These are phyloP conservation scores for Exophiala bonariae DNA, from an alignment of 2,329 filamentous ascomycete species.

Conservation along the genomic window DNA sequence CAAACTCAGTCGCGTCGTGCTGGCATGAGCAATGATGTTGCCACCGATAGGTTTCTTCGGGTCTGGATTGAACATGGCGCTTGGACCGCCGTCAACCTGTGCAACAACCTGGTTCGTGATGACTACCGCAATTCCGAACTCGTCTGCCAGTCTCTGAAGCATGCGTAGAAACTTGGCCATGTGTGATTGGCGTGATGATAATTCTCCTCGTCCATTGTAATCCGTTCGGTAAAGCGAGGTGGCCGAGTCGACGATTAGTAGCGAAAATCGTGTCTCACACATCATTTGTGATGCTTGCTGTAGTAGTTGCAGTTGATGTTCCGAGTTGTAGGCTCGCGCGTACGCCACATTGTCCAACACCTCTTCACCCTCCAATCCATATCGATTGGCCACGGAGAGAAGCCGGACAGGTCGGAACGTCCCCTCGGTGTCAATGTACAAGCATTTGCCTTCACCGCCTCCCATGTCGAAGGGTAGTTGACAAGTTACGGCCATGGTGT, in stretches of 20 bases:
- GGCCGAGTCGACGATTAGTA: conserved; percentile 93
- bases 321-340: conserved; percentile 95
- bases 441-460: conserved; percentile 94
- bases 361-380: conserved; percentile 92
- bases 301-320: conserved; percentile 92
- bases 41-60: conserved; percentile 99
- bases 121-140: conserved; percentile 95
- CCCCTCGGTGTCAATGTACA: conserved; percentile 98
- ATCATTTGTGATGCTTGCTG: conserved; percentile 98
- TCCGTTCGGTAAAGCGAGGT: conserved; percentile 95
- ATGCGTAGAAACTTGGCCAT: conserved; percentile 52
- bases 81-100: conserved; percentile 93
- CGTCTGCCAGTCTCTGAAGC: conserved; percentile 56
- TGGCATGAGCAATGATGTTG: conserved; percentile 97
- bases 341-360: conserved; percentile 98
- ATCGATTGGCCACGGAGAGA: conserved; percentile 88
- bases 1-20: conserved; percentile 87
- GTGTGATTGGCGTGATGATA: conserved; percentile 79
- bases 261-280: conserved; percentile 96
- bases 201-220: conserved; percentile 92
- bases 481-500: conserved; percentile 97
- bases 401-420: conserved; percentile 92
- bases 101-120: conserved; percentile 99
- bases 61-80: conserved; percentile 98
- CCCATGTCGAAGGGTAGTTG: conserved; percentile 99